phyloP scores from a whole-genome alignment of 108 stramenopile genomes.

The Conticribra weissflogii region DNA sequence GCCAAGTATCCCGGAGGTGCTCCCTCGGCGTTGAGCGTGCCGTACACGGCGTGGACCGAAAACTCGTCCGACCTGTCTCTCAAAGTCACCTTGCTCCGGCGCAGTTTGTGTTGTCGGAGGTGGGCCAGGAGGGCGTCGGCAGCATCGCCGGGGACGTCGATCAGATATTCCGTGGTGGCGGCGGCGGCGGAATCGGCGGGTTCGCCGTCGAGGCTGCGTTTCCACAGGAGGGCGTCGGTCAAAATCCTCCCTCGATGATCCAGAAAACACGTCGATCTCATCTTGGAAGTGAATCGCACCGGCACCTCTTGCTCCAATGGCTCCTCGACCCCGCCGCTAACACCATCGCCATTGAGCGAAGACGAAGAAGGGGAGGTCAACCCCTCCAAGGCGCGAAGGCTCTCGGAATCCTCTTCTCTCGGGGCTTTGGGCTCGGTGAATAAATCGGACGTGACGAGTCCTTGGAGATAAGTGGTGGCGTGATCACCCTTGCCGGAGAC shows the following conservation, averaged over 20 bases:
- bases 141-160: constrained; percentile 73
- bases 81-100: constrained; percentile 72
- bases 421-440: constrained; percentile 56
- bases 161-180: constrained; percentile 57
- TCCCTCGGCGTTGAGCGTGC: constrained; percentile 71
- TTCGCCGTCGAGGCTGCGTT: constrained; percentile 22
- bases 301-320: constrained; percentile 28
- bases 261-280: constrained; percentile 76
- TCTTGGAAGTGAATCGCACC: constrained; percentile 63
- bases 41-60: constrained; percentile 72
- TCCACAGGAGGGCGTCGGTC: constrained; percentile 86
- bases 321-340: constrained; percentile 1
- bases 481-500: constrained; percentile 63
- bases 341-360: not conserved
- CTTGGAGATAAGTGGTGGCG: constrained; percentile 79
- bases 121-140: constrained; percentile 66
- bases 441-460: constrained; percentile 79
- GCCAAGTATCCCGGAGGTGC: constrained; percentile 73
- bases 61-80: constrained; percentile 61
- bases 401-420: constrained; percentile 44
- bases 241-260: constrained; percentile 85
- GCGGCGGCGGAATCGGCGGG: not conserved
- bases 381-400: constrained; percentile 9
- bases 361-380: not conserved
- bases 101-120: constrained; percentile 69